phyloP scores from a whole-genome alignment of 2,329 filamentous ascomycete species.

The Arthrinium puccinioides region DNA sequence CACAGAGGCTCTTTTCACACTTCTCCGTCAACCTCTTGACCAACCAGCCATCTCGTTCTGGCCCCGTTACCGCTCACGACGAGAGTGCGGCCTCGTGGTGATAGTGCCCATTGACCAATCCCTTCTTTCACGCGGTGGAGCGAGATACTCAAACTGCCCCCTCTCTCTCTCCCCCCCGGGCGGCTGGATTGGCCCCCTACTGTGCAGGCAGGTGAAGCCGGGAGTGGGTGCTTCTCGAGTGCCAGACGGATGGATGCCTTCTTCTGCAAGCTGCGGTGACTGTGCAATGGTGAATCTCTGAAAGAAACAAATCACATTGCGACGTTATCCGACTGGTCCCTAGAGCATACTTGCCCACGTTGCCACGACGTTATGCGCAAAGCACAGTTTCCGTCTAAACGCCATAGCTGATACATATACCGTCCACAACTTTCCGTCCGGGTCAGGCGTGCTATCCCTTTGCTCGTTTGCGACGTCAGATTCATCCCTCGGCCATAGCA shows the following conservation, averaged over 20 bases:
- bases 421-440: slow-evolving; percentile 17
- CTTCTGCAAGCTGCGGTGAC: too few species aligned
- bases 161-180: too few species aligned
- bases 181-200: too few species aligned
- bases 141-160: too few species aligned
- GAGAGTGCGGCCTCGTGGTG: neutral
- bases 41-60: slow-evolving; percentile 19
- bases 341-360: slow-evolving; percentile 6
- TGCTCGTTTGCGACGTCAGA: slow-evolving; percentile 23
- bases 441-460: slow-evolving; percentile 16
- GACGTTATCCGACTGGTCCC: slow-evolving; percentile 9
- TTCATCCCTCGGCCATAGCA: slow-evolving; percentile 18
- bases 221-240: too few species aligned
- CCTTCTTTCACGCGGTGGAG: too few species aligned
- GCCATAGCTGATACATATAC: slow-evolving; percentile 22
- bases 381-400: slow-evolving; percentile 8
- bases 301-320: slow-evolving; percentile 23
- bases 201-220: too few species aligned
- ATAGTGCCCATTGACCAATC: too few species aligned
- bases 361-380: slow-evolving; percentile 21
- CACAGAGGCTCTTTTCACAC: slow-evolving; percentile 15
- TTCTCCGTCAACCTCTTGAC: slow-evolving; percentile 14
- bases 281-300: too few species aligned
- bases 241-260: too few species aligned
- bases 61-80: slow-evolving; percentile 13